Conservation (phyloP, 108 stramenopile genomes). For the Nitzschia inconspicua region DNA sequence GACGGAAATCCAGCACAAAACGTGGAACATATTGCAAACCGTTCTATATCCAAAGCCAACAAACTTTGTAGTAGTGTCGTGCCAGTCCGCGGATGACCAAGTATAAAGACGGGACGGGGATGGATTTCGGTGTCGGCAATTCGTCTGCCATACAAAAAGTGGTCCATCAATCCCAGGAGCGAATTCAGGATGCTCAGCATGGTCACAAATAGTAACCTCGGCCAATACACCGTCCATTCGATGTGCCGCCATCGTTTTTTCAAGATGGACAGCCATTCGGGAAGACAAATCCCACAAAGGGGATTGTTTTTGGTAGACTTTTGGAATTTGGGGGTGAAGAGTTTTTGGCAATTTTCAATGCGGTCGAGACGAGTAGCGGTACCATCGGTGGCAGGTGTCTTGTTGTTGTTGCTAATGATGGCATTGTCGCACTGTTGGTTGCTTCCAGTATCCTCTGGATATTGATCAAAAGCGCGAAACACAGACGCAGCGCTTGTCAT, state of each 20-base stretch:
- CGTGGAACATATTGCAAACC: conserved; percentile 35
- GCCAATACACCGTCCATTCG: conserved; percentile 31
- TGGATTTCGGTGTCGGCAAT: conserved; percentile 6
- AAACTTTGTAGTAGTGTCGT: conserved; percentile 42
- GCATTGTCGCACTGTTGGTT: neutral
- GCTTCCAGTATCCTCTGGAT: neutral
- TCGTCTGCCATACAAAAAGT: conserved; percentile 9
- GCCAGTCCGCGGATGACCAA: conserved; percentile 52
- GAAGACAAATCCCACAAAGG: conserved; percentile 29
- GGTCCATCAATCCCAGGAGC: conserved; percentile 12
- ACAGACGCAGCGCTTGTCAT: neutral
- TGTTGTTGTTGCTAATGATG: neutral
- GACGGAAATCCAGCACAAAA: conserved; percentile 50
- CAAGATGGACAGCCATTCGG: conserved; percentile 21
- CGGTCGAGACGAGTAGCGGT: neutral
- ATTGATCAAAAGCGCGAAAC: conserved; percentile 5
- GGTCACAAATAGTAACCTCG: conserved; percentile 22
- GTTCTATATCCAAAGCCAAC: conserved; percentile 41
- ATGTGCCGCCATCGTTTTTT: conserved; percentile 17
- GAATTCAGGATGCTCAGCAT: conserved; percentile 27
- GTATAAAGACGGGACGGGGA: conserved; percentile 37
- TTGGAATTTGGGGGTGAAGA: conserved; percentile 18
- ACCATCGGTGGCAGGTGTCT: neutral
- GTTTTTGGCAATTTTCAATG: conserved; percentile 5
- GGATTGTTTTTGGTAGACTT: conserved; percentile 37